Percentiles rank a stretch among this genome's conserved stretches.
Evolutionary conservation across 192 early-diverging fungal species (phyloP).

Genomic region (Coemansia sp.): DNA sequence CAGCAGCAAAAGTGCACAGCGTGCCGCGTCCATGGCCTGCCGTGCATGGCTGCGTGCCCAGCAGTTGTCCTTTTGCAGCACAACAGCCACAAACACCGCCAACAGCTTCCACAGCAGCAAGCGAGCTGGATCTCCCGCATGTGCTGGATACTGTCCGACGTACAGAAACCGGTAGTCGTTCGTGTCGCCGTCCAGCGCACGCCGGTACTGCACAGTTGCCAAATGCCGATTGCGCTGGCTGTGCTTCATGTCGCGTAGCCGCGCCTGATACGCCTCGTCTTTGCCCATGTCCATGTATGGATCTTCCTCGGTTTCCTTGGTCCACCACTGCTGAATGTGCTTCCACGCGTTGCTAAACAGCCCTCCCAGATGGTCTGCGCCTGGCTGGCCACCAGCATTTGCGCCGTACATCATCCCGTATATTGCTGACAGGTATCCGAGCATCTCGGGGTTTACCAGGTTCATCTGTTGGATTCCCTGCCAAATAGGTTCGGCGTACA

Average conservation of each 20-base stretch:
- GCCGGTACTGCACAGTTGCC: constrained; percentile 55
- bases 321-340: constrained; percentile 34
- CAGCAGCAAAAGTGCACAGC: constrained; percentile 52
- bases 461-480: constrained; percentile 38
- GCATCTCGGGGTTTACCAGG: constrained; percentile 33
- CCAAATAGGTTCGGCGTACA: constrained; percentile 24
- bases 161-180: constrained; percentile 62
- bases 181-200: constrained; percentile 56
- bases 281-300: constrained; percentile 47
- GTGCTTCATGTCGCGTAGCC: constrained; percentile 45
- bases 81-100: constrained; percentile 42
- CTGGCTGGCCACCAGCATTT: constrained; percentile 2
- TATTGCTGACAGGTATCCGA: constrained; percentile 36
- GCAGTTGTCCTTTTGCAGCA: constrained; percentile 65
- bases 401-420: constrained; percentile 29
- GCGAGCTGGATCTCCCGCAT: constrained; percentile 57
- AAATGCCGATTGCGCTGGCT: constrained; percentile 52
- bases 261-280: constrained; percentile 50
- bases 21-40: constrained; percentile 49
- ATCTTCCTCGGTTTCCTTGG: constrained; percentile 17
- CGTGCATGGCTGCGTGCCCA: constrained; percentile 51
- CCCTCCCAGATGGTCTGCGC: constrained; percentile 6
- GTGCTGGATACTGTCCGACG: constrained; percentile 49
- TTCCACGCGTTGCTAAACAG: constrained; percentile 22
- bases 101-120: constrained; percentile 59